These are phyloP conservation scores for Lipomyces sp. DNA, from an alignment of 805 yeast species.

Conservation along the genomic window DNA sequence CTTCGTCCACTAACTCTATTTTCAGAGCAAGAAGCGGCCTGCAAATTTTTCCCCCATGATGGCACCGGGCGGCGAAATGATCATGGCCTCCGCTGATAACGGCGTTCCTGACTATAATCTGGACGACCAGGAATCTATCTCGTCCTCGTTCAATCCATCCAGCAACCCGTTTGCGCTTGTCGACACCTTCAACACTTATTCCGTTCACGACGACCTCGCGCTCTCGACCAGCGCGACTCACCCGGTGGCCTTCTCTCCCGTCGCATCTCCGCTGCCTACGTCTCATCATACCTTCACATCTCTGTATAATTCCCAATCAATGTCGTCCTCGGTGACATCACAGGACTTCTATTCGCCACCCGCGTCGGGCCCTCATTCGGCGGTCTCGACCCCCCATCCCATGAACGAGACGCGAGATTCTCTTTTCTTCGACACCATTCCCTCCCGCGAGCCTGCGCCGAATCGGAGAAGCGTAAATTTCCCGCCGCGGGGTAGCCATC, in stretches of 20 bases:
- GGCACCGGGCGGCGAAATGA: slow-evolving; percentile 2
- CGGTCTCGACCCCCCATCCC: slow-evolving; percentile 31
- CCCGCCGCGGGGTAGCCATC: slow-evolving; percentile 1
- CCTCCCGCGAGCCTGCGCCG: slow-evolving; percentile 26
- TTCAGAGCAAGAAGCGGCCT: slow-evolving; percentile 28
- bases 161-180: slow-evolving; percentile 14
- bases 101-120: slow-evolving; percentile 36
- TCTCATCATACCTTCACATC: slow-evolving; percentile 9
- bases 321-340: slow-evolving; percentile 27
- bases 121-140: slow-evolving; percentile 17
- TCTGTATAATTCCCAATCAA: slow-evolving; percentile 18
- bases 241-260: slow-evolving; percentile 27
- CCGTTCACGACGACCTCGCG: slow-evolving; percentile 40
- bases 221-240: slow-evolving; percentile 20
- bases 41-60: slow-evolving; percentile 32
- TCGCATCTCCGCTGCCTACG: slow-evolving; percentile 21
- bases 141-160: slow-evolving; percentile 20
- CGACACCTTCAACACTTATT: slow-evolving; percentile 7
- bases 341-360: slow-evolving; percentile 32
- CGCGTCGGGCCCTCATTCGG: slow-evolving; percentile 29
- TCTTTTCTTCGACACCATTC: slow-evolving; percentile 29
- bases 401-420: slow-evolving; percentile 29
- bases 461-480: slow-evolving; percentile 20
- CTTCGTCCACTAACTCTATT: not conserved
- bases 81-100: slow-evolving; percentile 31